Evolutionary conservation across 2,329 filamentous ascomycete species (phyloP).

Genomic region (Exophiala viscosa): DNA sequence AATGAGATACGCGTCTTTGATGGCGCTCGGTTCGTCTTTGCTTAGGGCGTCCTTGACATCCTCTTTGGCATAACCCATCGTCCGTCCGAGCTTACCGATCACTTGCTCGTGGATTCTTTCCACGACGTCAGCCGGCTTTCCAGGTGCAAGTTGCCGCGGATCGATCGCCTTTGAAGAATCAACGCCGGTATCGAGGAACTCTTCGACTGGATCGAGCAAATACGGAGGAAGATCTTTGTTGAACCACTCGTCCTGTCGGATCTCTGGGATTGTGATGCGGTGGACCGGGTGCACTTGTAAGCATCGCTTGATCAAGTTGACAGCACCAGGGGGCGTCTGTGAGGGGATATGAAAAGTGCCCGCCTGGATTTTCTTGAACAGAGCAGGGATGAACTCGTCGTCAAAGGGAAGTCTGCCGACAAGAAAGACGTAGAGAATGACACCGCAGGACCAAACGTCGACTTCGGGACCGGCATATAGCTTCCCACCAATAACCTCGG

Average conservation of each 20-base stretch:
- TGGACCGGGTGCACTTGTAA: conserved; percentile 84
- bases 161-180: conserved; percentile 90
- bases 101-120: conserved; percentile 90
- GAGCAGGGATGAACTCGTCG: conserved; percentile 93
- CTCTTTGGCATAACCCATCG: conserved; percentile 92
- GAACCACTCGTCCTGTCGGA: conserved; percentile 93
- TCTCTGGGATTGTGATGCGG: conserved; percentile 89
- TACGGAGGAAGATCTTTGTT: conserved; percentile 80
- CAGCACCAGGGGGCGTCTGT: conserved; percentile 83
- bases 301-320: conserved; percentile 78
- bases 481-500: conserved; percentile 96
- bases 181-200: conserved; percentile 90
- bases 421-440: conserved; percentile 64
- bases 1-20: conserved; percentile 98
- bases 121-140: conserved; percentile 72
- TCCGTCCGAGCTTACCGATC: conserved; percentile 92
- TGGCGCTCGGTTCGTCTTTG: conserved; percentile 89
- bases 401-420: conserved; percentile 80
- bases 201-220: conserved; percentile 79
- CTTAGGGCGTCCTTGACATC: conserved; percentile 93
- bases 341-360: conserved; percentile 89
- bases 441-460: conserved; percentile 73
- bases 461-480: conserved; percentile 96
- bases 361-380: conserved; percentile 96
- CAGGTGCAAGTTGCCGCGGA: conserved; percentile 73